A percentile compares a stretch with the other conserved stretches of the same genome.
phyloP scores from a whole-genome alignment of 768 basidiomycete species.

The Daedaleopsis sinensis region DNA sequence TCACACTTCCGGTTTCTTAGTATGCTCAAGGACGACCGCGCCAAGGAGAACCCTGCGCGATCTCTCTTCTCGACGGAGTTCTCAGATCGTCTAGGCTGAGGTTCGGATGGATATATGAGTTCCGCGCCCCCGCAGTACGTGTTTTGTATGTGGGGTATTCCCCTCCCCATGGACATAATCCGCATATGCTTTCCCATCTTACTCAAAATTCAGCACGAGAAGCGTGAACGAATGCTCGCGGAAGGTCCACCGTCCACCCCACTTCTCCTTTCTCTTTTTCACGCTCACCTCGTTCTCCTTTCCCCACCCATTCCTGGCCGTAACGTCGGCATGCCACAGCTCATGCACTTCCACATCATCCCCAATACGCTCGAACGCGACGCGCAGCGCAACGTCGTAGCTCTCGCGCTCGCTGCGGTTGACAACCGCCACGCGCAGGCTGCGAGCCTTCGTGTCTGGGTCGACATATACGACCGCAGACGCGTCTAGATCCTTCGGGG shows the following conservation, averaged over 20 bases:
- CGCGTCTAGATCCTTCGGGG: conserved; percentile 50
- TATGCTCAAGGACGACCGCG: conserved; percentile 88
- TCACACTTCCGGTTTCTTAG: conserved; percentile 41
- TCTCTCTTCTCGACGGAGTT: conserved; percentile 53
- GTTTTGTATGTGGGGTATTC: neutral
- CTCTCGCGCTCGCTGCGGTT: conserved; percentile 47
- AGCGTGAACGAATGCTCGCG: conserved; percentile 49
- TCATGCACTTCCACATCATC: conserved; percentile 47
- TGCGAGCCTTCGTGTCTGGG: conserved; percentile 26
- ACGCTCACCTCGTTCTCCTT: conserved; percentile 40
- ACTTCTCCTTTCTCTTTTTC: conserved; percentile 36
- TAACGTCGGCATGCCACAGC: conserved; percentile 52
- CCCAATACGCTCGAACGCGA: conserved; percentile 35
- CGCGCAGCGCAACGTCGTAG: conserved; percentile 40
- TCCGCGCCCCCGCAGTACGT: no score
- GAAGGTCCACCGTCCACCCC: conserved; percentile 40
- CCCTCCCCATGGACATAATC: neutral
- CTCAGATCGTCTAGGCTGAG: conserved; percentile 46
- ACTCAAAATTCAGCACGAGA: conserved; percentile 17
- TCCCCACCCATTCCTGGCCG: conserved; percentile 45
- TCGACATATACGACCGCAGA: conserved; percentile 44
- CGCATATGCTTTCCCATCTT: neutral
- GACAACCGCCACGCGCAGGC: conserved; percentile 55
- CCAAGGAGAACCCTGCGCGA: conserved; percentile 52
- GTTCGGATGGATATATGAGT: no score